Base-by-base conservation (phyloP, 1,284 basidiomycete species). In the Malassezia brasiliensis region DNA sequence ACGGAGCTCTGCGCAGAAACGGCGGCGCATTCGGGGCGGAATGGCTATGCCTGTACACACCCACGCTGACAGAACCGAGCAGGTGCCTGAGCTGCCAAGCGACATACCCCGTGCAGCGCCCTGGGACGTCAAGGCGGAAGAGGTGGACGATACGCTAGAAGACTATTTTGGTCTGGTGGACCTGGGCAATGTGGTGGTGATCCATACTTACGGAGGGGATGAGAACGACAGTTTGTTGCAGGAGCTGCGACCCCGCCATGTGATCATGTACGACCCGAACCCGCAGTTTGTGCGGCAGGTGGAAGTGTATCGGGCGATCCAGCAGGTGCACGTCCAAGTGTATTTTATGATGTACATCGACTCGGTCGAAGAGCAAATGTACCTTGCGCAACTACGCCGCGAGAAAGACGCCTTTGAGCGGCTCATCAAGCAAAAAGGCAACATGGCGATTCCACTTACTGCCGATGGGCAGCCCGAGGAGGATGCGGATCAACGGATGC, bases 341-440 rank as follows among this genome's bases (percentile, higher is more conserved):
- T 99, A 98, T 75, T 91, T 96, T 74, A 85, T 96, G 83, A 80
- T 90, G 17, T 96, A 96, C 76, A 82, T 84, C 47, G 83, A 88
- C 65, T 93, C 88, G 44, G 88, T 87, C 61, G 94, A 99, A 73
- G 93, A 98, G 69, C 90, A 94, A 74, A 86, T 88, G 67, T 98
- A 94, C 75, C 80, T 99, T 22, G 86, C 87, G 34, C 85, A 85
- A 1, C 82, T 96, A 47, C 79, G 90, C 45, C 82, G 85, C 59
- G 93, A 99, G 77, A 96, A 96, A 72, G 88, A 96, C 56, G 84
- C 90, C 0, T 98, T 98, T 71, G 88, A 96, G 76, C 80, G 85
- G 54, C 77, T 99, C 25, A 96, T 99, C 72, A 86, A 85, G 63
- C 91, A 96, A 76, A 83, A 88, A 51, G 87, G 84, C 40, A 90